Conservation (phyloP, 1,284 basidiomycete species). For the Exobasidium rhododendri region DNA sequence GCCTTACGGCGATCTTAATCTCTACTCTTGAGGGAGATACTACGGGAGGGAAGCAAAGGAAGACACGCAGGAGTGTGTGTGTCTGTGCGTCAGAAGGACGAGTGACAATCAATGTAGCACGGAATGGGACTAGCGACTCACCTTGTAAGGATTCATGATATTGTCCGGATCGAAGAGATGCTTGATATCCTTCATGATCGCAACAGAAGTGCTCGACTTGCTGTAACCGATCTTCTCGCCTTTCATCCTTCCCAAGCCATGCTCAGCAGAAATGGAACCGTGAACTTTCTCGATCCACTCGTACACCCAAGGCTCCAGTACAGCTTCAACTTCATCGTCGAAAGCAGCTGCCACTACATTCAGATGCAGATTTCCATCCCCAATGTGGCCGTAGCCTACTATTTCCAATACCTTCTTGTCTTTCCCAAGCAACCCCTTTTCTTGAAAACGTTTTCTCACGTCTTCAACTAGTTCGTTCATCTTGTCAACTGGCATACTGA, state of each 20-base stretch:
- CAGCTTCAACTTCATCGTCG: slow-evolving; percentile 74
- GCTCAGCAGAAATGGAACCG: slow-evolving; percentile 94
- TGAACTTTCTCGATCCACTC: slow-evolving; percentile 66
- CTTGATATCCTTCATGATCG: slow-evolving; percentile 87
- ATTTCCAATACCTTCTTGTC: slow-evolving; percentile 64
- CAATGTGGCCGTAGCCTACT: slow-evolving; percentile 91
- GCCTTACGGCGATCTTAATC: too few species aligned
- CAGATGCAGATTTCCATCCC: slow-evolving; percentile 93
- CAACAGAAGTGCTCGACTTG: slow-evolving; percentile 74
- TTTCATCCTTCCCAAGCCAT: slow-evolving; percentile 94
- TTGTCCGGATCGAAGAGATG: slow-evolving; percentile 83
- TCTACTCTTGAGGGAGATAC: too few species aligned
- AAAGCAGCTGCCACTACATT: slow-evolving; percentile 87
- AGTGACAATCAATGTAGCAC: too few species aligned
- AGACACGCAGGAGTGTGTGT: too few species aligned
- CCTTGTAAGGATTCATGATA: slow-evolving; percentile 84
- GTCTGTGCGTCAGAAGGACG: too few species aligned
- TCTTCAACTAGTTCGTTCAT: slow-evolving; percentile 87
- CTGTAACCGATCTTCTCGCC: slow-evolving; percentile 85
- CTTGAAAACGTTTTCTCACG: slow-evolving; percentile 70
- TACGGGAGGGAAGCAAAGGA: too few species aligned
- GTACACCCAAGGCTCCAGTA: slow-evolving; percentile 92
- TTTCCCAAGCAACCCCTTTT: slow-evolving; percentile 68
- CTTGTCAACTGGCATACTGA: slow-evolving; percentile 80
- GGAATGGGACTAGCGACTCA: too few species aligned